A percentile compares a stretch with the other conserved stretches of the same genome.
Conservation (phyloP, 2,329 filamentous ascomycete species). For the Pseudophaeomoniella oleicola region DNA sequence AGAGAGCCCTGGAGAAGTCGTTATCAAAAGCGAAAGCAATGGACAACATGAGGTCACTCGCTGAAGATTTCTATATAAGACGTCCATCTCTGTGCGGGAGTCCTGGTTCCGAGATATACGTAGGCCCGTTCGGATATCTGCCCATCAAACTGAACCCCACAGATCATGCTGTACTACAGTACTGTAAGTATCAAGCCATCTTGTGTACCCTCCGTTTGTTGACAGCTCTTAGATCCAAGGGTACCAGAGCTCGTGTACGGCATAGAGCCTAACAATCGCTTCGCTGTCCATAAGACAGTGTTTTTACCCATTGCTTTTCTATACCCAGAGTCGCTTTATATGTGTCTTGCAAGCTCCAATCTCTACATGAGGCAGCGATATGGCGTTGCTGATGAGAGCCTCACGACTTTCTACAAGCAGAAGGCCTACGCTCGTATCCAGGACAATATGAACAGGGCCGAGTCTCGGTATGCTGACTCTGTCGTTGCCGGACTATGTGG, state of each 20-base stretch:
- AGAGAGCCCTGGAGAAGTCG: not conserved
- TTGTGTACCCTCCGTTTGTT: not conserved
- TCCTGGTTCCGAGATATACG: not conserved
- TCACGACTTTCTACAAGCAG: not conserved
- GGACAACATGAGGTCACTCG: not conserved
- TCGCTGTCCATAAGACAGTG: not conserved
- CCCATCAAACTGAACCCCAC: not conserved
- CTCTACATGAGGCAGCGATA: not conserved
- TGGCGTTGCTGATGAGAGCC: not conserved
- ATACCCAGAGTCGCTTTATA: not conserved
- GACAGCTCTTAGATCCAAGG: not conserved
- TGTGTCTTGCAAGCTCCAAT: not conserved
- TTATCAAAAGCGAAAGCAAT: not conserved
- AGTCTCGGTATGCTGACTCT: not conserved
- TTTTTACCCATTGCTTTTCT: not conserved
- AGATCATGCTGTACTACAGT: not conserved
- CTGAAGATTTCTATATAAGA: not conserved
- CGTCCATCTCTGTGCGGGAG: not conserved
- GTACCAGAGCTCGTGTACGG: not conserved
- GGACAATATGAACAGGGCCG: not conserved
- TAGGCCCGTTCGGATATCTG: not conserved
- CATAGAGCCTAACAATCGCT: not conserved
- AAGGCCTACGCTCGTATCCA: not conserved
- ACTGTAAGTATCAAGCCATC: not conserved
- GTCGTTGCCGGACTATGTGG: not conserved